These are phyloP conservation scores for Ganoderma sp. DNA, from an alignment of 1,284 basidiomycete species.

Conservation along the genomic window DNA sequence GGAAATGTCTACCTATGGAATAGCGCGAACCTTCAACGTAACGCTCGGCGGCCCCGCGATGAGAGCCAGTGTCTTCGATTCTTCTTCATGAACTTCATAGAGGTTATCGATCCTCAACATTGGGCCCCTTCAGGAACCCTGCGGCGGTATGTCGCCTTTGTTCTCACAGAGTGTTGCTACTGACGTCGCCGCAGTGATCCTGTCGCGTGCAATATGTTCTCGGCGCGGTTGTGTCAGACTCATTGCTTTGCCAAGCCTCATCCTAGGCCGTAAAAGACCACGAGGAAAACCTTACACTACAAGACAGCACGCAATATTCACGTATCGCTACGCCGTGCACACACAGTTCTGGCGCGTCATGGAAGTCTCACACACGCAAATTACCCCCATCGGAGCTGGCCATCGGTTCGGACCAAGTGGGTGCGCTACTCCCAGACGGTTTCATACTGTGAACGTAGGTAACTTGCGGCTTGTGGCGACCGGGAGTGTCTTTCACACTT, in stretches of 20 bases:
- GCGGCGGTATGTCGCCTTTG: not conserved
- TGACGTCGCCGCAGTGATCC: slow-evolving; percentile 3
- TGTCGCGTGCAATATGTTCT: not conserved
- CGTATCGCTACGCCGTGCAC: not conserved
- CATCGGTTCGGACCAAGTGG: not conserved
- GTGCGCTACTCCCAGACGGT: not conserved
- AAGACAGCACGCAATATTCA: not conserved
- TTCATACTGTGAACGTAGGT: not conserved
- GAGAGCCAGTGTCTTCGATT: not conserved
- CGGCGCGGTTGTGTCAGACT: not conserved
- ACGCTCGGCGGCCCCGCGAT: not conserved
- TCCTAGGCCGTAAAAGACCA: not conserved
- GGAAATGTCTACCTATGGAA: not conserved
- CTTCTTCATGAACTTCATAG: slow-evolving; percentile 2
- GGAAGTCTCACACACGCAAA: not conserved
- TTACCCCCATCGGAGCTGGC: not conserved
- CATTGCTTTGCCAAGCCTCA: not conserved
- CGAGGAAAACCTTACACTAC: not conserved
- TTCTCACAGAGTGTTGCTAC: not conserved
- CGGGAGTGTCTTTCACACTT: not conserved
- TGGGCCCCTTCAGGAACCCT: not conserved
- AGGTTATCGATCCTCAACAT: not conserved
- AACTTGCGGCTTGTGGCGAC: not conserved
- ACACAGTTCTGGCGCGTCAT: not conserved
- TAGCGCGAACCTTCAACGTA: slow-evolving; percentile 1